phyloP scores from a whole-genome alignment of 1,139 yeast genomes.

The Geotrichum citri-aurantii region DNA sequence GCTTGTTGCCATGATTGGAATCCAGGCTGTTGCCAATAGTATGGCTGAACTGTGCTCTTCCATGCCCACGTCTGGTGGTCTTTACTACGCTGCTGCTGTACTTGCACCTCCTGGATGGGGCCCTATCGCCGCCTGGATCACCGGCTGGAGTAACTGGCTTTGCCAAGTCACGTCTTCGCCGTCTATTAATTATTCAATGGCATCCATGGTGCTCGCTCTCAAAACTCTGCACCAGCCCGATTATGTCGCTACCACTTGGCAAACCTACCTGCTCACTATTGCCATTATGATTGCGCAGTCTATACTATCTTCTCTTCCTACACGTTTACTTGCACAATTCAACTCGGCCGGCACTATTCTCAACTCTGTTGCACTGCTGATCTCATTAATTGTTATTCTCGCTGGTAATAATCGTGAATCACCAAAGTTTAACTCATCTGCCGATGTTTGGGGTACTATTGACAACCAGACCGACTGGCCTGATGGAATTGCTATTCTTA shows the following conservation, averaged over 20 bases:
- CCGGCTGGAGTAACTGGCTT: slow-evolving; percentile 56
- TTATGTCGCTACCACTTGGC: slow-evolving; percentile 47
- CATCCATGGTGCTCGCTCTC: slow-evolving; percentile 55
- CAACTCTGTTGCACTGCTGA: slow-evolving; percentile 46
- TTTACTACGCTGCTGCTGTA: slow-evolving; percentile 52
- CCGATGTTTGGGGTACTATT: slow-evolving; percentile 50
- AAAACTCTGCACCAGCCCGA: slow-evolving; percentile 36
- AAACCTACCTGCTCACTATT: slow-evolving; percentile 46
- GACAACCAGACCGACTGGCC: slow-evolving; percentile 65
- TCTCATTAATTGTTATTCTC: slow-evolving; percentile 54
- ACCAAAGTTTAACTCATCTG: slow-evolving; percentile 49
- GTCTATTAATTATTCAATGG: slow-evolving; percentile 57
- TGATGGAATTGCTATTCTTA: slow-evolving; percentile 53
- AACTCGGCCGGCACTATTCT: slow-evolving; percentile 49
- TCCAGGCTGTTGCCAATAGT: slow-evolving; percentile 46
- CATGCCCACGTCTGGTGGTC: slow-evolving; percentile 64
- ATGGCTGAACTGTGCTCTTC: slow-evolving; percentile 58
- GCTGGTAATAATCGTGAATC: slow-evolving; percentile 49
- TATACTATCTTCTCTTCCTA: slow-evolving; percentile 36
- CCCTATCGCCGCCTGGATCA: slow-evolving; percentile 53
- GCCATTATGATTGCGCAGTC: slow-evolving; percentile 51
- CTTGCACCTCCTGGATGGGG: slow-evolving; percentile 49
- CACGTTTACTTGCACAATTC: slow-evolving; percentile 53
- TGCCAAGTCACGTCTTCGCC: slow-evolving; percentile 58
- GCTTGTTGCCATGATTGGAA: slow-evolving; percentile 49